Percentiles rank a stretch among this genome's conserved stretches.
Evolutionary conservation across 208 protist species (phyloP).

Genomic region (Spongospora subterranea): DNA sequence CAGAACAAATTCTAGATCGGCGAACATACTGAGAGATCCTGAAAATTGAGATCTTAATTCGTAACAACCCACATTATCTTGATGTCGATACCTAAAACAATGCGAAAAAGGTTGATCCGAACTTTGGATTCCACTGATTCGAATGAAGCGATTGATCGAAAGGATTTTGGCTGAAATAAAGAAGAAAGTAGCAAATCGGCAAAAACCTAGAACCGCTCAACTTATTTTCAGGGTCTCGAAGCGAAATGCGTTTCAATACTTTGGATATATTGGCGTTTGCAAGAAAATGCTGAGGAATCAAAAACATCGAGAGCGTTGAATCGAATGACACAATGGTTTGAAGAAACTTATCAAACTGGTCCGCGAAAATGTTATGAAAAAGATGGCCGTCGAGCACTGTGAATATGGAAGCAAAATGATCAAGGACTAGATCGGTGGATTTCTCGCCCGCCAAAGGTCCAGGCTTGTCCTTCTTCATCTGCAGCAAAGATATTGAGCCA

Average conservation of each 20-base stretch:
- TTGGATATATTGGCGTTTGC: slow-evolving; percentile 67
- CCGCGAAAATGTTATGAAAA: slow-evolving; percentile 76
- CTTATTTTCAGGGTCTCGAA: neutral
- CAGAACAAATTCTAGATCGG: slow-evolving; percentile 78
- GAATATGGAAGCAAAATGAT: slow-evolving; percentile 80
- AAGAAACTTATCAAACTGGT: slow-evolving; percentile 70
- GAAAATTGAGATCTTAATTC: neutral
- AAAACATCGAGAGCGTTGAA: slow-evolving; percentile 66
- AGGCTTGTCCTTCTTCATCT: too few relatives aligned
- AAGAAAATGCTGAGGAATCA: slow-evolving; percentile 82
- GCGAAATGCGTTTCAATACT: neutral
- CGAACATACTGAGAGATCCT: slow-evolving; percentile 73
- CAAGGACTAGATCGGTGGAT: slow-evolving; percentile 74
- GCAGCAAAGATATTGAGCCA: too few relatives aligned
- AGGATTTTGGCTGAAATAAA: slow-evolving; percentile 69
- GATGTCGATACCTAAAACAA: slow-evolving; percentile 73
- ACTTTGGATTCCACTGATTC: slow-evolving; percentile 57
- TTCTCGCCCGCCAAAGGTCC: too few relatives aligned
- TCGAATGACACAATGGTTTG: slow-evolving; percentile 63
- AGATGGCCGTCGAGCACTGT: slow-evolving; percentile 74
- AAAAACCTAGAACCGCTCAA: slow-evolving; percentile 66
- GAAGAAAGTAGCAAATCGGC: slow-evolving; percentile 75
- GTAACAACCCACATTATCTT: neutral
- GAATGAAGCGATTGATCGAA: slow-evolving; percentile 8
- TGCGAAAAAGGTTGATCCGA: slow-evolving; percentile 78